Evolutionary conservation across 345 rosid species (phyloP).

Genomic region (Triadica sebifera): DNA sequence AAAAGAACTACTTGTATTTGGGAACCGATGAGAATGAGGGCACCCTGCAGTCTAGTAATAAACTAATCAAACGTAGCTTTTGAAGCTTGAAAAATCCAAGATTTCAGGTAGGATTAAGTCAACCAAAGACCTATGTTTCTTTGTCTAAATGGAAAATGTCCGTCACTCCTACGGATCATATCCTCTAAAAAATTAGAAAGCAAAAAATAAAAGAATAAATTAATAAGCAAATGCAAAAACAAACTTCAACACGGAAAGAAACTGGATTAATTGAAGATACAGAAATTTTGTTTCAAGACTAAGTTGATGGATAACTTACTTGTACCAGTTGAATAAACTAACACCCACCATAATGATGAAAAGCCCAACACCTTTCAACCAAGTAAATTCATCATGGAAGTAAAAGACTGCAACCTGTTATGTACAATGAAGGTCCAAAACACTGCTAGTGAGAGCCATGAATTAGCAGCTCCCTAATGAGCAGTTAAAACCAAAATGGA

Average conservation of each 20-base stretch:
- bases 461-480: neutral
- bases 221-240: neutral
- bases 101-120: neutral
- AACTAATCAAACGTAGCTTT: neutral
- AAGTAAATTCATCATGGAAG: slow-evolving; percentile 89
- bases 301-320: slow-evolving; percentile 56
- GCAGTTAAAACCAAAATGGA: neutral
- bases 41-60: neutral
- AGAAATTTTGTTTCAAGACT: neutral
- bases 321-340: slow-evolving; percentile 95
- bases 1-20: neutral
- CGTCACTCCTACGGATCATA: neutral
- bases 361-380: slow-evolving; percentile 93
- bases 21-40: neutral
- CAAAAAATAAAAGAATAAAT: too few species aligned
- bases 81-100: neutral
- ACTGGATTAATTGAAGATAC: neutral
- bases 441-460: neutral
- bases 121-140: neutral
- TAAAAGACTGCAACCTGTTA: slow-evolving; percentile 95
- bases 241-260: neutral
- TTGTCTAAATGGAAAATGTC: neutral
- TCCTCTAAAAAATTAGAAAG: too few species aligned
- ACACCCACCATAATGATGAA: slow-evolving; percentile 81
- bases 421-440: slow-evolving; percentile 1